These are phyloP conservation scores for Moesziomyces globuligerus DNA, from an alignment of 1,284 basidiomycete species.

Conservation along the genomic window DNA sequence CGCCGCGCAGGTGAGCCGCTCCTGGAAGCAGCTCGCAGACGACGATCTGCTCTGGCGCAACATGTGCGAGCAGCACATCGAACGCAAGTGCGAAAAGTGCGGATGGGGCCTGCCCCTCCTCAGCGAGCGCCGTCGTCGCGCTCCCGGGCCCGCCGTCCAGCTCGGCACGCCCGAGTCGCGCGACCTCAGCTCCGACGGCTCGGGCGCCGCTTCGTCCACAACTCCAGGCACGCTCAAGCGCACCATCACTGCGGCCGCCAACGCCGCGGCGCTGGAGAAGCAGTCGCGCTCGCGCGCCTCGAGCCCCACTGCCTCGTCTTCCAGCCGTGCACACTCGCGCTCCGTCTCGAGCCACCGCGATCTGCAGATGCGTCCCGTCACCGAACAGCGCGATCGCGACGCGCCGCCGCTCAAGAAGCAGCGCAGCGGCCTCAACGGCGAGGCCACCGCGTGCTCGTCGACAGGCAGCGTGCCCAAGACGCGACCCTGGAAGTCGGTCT, in stretches of 20 bases:
- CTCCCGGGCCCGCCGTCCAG: conserved; percentile 51
- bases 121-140: conserved; percentile 74
- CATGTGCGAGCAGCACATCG: conserved; percentile 99
- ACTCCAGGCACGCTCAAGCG: conserved; percentile 59
- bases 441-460: conserved; percentile 25
- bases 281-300: conserved; percentile 52
- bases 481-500: conserved; percentile 98
- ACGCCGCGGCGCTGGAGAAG: conserved; percentile 64
- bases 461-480: conserved; percentile 70
- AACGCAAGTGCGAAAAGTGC: conserved; percentile 94
- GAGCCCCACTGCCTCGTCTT: conserved; percentile 35
- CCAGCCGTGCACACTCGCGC: conserved; percentile 17
- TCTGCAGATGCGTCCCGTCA: conserved; percentile 11
- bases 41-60: conserved; percentile 95
- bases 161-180: conserved; percentile 48
- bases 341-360: conserved; percentile 39
- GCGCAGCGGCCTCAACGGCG: conserved; percentile 34
- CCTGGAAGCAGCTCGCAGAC: conserved; percentile 90
- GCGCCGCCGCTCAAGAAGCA: conserved; percentile 47
- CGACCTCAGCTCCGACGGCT: conserved; percentile 58
- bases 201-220: conserved; percentile 21
- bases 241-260: conserved; percentile 63
- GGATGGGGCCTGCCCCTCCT: conserved; percentile 96
- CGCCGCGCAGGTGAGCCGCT: conserved; percentile 89
- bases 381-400: conserved; percentile 23